Percentiles rank a stretch among this genome's conserved stretches.
These are phyloP conservation scores for Neotropicomus parvogracilis DNA, from an alignment of 1,284 basidiomycete species.

Conservation along the genomic window DNA sequence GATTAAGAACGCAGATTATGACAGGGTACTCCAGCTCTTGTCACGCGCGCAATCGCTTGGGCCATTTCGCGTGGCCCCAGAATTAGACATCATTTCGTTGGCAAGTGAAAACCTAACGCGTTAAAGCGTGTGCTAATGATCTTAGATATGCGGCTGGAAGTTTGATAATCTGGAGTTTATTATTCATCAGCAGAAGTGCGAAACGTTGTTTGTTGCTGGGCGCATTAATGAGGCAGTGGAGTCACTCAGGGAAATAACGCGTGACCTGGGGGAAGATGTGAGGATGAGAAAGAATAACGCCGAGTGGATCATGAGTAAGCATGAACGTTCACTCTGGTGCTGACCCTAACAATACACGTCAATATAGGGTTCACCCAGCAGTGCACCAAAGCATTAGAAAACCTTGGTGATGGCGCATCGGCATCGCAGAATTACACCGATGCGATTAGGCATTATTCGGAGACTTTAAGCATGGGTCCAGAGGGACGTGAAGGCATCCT, in stretches of 20 bases:
- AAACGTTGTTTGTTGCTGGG: background rate
- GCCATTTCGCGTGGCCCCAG: no score
- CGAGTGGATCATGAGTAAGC: background rate
- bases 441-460: no score
- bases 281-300: background rate
- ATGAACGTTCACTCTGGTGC: background rate
- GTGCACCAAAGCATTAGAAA: background rate
- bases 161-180: background rate
- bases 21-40: no score
- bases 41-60: no score
- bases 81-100: background rate
- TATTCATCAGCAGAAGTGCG: background rate
- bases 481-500: no score
- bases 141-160: background rate
- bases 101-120: background rate
- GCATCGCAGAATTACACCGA: no score
- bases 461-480: no score
- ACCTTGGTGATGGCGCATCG: no score
- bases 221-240: background rate
- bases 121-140: no score
- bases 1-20: no score
- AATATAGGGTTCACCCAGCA: background rate
- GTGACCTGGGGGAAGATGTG: background rate
- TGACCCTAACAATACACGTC: background rate
- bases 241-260: background rate